A percentile compares a stretch with the other conserved stretches of the same genome.
Evolutionary conservation across 495 filamentous ascomycete species (phyloP).

Genomic region (Tuber umbilicatum): DNA sequence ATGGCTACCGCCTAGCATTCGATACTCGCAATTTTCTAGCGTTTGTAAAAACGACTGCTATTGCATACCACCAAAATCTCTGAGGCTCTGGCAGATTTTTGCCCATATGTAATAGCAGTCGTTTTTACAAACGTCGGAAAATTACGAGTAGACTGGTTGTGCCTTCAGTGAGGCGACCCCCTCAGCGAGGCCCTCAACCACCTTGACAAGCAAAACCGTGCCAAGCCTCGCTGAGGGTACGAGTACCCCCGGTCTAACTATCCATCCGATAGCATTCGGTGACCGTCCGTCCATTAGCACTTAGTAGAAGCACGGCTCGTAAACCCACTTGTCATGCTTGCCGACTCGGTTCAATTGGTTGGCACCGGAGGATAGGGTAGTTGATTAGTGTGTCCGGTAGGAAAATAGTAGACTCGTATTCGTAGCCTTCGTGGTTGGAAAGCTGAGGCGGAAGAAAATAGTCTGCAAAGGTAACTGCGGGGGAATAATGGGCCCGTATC

Average conservation of each 20-base stretch:
- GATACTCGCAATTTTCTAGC: too few species aligned
- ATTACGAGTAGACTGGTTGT: too few species aligned
- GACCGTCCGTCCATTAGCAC: neutral
- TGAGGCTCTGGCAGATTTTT: too few species aligned
- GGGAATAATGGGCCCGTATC: neutral
- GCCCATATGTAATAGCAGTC: too few species aligned
- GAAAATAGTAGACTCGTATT: constrained; percentile 8
- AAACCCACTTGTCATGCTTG: neutral
- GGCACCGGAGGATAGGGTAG: neutral
- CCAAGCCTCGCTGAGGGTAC: too few species aligned
- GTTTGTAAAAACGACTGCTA: too few species aligned
- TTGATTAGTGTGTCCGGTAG: neutral
- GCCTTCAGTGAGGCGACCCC: too few species aligned
- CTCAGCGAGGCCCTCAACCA: too few species aligned
- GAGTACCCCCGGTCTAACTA: too few species aligned
- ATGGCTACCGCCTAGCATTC: neutral
- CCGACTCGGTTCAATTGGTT: neutral
- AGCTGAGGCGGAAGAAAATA: constrained; percentile 19
- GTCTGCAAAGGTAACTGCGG: constrained; percentile 11
- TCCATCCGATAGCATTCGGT: neutral
- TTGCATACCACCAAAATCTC: too few species aligned
- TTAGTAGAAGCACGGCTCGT: neutral
- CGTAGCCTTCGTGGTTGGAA: constrained; percentile 14
- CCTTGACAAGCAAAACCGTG: too few species aligned
- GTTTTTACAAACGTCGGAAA: too few species aligned